phyloP scores from a whole-genome alignment of 306 rosid species.

The Corylus americana region DNA sequence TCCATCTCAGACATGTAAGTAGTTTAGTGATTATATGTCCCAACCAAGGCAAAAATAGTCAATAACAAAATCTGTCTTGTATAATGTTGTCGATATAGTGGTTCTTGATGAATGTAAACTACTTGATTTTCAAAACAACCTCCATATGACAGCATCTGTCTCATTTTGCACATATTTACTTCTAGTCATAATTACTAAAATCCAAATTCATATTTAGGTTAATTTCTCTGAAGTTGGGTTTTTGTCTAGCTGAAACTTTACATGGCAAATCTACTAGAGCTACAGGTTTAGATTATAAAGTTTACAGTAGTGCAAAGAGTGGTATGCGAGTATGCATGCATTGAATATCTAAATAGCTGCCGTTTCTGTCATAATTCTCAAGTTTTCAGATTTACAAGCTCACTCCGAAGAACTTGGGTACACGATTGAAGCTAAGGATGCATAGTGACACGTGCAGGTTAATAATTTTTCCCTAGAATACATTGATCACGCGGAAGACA shows the following conservation, averaged over 20 bases:
- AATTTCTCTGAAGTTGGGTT: background rate
- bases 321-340: background rate
- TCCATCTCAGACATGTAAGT: background rate
- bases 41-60: background rate
- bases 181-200: constrained; percentile 5
- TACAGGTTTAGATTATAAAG: background rate
- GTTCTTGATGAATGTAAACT: no score
- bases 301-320: background rate
- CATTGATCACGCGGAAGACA: no score
- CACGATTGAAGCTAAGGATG: background rate
- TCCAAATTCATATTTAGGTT: background rate
- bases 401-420: background rate
- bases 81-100: no score
- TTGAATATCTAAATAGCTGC: background rate
- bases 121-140: no score
- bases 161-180: background rate
- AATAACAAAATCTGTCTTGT: background rate
- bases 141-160: no score
- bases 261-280: background rate
- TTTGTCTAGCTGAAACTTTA: background rate
- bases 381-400: background rate
- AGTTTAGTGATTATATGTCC: background rate
- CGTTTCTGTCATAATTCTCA: background rate
- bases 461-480: background rate
- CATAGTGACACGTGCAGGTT: background rate